Base-by-base conservation (phyloP, 768 basidiomycete species). In the Lentinula sp. region DNA sequence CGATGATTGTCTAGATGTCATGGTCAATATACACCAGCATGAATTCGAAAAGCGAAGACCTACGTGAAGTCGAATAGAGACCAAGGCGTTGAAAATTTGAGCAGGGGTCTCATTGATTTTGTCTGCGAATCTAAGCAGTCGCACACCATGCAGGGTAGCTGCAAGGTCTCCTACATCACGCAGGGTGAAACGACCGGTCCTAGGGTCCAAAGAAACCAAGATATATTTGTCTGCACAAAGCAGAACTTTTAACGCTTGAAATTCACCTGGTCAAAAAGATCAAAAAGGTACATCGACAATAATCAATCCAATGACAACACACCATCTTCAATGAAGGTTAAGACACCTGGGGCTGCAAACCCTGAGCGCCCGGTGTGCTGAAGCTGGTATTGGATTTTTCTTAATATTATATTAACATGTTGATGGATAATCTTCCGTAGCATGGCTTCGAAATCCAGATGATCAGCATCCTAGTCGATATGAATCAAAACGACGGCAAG, bases 161-260 rank as follows among this genome's bases (percentile, higher is more conserved):
- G 88, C 86, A 20, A 93, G 81, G 67, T 90, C 89, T 6, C 92
- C 92, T 2, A 86, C 88, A 71, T 95, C 93, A 23, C 86, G 81
- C 51, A 95, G 77, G 63, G 83, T 88, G 63, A 95, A 73, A 37
- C 85, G 82, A 6, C 94, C 94, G 0, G 90, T 93, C 64, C 92
- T 79, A 4, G 86, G 74, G 65, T 95, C 93, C 43, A 96, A 83
- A 3, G 86, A 86, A 51, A 95, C 81, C 23, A 88, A 76, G 18
- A 93, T 86, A 15, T 87, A 74, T 67, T 93, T 89, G 62, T 90
- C 88, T 1, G 86, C 86, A 65, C 89, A 92, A 16, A 94, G 74
- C 65, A 85, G 84, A 10, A 90, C 78, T 32, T 81, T 86, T 49
- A 95, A 78, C 36, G 84, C 83, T 64, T 81, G 80, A 15, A 74